Base-by-base conservation (phyloP, 768 basidiomycete genomes). In the Leccinum arenicola region DNA sequence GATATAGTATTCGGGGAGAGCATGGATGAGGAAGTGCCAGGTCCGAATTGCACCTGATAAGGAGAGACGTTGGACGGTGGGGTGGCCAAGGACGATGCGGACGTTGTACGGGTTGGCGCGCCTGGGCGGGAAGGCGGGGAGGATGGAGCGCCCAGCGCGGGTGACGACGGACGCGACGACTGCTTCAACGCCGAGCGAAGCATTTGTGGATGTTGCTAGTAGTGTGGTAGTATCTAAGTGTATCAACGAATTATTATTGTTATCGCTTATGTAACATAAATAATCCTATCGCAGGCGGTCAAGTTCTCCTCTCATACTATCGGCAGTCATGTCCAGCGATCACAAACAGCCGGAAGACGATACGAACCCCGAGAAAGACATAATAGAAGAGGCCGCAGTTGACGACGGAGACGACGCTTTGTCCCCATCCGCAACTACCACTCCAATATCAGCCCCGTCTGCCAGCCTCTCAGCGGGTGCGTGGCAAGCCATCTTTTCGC, bases 401-500 rank as follows among this genome's bases (percentile, higher is more conserved):
- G 29, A 56, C 66, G 8, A 56, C 40, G 29, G 55, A 66, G 5
- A 54, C 36, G 49, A 53, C 17, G 12, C 35, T 19, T 33, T 45
- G 11, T 49, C 51, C 33, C 8, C 62, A 21, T 21, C 57, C 47
- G n/a, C 61, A 1, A 38, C 67, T 15, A 19, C 66, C 12, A 17
- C 62, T 6, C 36, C 61, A 5, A 38, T 56, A 21, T 51, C 64
- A 52, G 58, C 51, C 29, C 59, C 43, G 54, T 64, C 49, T 49
- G 61, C 54, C 56, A 65, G 33, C 64, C 64, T 68, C 55, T 69
- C 70, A 19, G 66, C 65, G 17, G 67, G 68, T 55, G 74, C 81
- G 27, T 93, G 92, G 91, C 92, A 93, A 72, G 91, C 91, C 38
- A 81, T 94, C 31, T 93, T 80, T 75, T 86, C 91, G 1, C 83